phyloP scores from a whole-genome alignment of 2,329 filamentous ascomycete species.

The Aspergillus sp. region DNA sequence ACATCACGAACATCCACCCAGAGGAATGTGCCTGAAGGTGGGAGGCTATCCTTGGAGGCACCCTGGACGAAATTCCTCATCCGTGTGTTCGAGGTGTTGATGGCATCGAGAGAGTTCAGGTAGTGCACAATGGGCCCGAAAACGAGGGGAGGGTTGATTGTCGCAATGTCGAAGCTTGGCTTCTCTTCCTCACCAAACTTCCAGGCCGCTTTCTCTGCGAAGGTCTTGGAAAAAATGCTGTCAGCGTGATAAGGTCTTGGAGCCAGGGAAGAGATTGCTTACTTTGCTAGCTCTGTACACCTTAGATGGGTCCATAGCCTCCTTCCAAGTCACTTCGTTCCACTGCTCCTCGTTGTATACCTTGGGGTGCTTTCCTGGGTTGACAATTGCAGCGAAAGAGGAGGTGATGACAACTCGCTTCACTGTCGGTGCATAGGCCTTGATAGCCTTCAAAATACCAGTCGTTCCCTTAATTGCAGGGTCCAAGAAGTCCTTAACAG shows the following conservation, averaged over 20 bases:
- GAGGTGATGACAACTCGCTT: constrained; percentile 69
- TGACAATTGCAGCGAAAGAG: constrained; percentile 63
- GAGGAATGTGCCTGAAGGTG: constrained; percentile 54
- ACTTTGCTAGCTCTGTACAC: constrained; percentile 52
- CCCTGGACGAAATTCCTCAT: constrained; percentile 62
- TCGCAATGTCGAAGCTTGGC: constrained; percentile 57
- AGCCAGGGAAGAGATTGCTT: constrained; percentile 3
- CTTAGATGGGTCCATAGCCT: constrained; percentile 30
- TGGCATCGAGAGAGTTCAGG: constrained; percentile 55
- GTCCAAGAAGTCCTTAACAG: constrained; percentile 59
- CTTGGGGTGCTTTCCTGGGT: constrained; percentile 35
- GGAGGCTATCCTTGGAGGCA: constrained; percentile 53
- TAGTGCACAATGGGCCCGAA: constrained; percentile 62
- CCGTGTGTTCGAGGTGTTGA: constrained; percentile 71
- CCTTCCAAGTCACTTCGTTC: constrained; percentile 42
- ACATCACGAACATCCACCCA: constrained; percentile 53
- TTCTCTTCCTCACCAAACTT: constrained; percentile 53
- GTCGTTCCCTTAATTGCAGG: constrained; percentile 61
- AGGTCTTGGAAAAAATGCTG: constrained; percentile 28
- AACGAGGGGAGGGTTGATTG: constrained; percentile 59
- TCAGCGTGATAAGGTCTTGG: constrained; percentile 6
- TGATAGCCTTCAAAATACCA: constrained; percentile 58
- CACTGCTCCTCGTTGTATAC: constrained; percentile 36
- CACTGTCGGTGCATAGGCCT: constrained; percentile 59
- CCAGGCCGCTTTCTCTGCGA: constrained; percentile 66